Base-by-base conservation (phyloP, 441 rosid species). In the Cnidoscolus chayamansa region DNA sequence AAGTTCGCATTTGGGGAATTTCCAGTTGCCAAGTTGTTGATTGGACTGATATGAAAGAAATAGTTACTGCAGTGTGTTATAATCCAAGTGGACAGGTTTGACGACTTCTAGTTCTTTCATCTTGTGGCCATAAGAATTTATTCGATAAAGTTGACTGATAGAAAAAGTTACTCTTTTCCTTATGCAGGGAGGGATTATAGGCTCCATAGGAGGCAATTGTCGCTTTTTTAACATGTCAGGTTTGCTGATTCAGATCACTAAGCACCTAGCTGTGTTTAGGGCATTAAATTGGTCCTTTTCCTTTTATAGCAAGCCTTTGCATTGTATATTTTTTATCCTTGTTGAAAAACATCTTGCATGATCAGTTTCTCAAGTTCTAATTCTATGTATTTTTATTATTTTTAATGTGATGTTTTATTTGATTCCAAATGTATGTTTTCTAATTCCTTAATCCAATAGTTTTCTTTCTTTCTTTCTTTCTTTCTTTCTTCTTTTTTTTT, bases 61-160 rank as follows among this genome's bases (percentile, higher is more conserved):
- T 96, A 49, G 92, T 96, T 50, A 96, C 97, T 65, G 96, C 99
- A 63, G 97, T 90, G 59, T 86, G 97, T 79, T 93, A 89, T 75
- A 85, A 79, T 17, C 98, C 98, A 4, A 89, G 90, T 73, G 98
- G 99, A 31, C 81, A 93, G 98, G 99, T 92, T 59, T 73, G 81
- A 31, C 73, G 72, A 63, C 73, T 78, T 65, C 75, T 59, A 59
- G 31, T 65, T 70, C 47, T 68, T 54, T 63, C 13, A 15, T 68
- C 16, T 40, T 62, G 25, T 40, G 12, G 57, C 43, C 31, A 55
- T 53, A 49, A 54, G 20, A 67, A 0, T 63, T 47, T 57, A 55
- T 61, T 64, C 10, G 17, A 16, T 63, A 25, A 15, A 54, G n/a
- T 57, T 63, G 54, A 67, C 83, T 75, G 65, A 72, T 62, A 43